Evolutionary conservation across 2,329 filamentous ascomycete species (phyloP).

Genomic region (Cercospora janseana): DNA sequence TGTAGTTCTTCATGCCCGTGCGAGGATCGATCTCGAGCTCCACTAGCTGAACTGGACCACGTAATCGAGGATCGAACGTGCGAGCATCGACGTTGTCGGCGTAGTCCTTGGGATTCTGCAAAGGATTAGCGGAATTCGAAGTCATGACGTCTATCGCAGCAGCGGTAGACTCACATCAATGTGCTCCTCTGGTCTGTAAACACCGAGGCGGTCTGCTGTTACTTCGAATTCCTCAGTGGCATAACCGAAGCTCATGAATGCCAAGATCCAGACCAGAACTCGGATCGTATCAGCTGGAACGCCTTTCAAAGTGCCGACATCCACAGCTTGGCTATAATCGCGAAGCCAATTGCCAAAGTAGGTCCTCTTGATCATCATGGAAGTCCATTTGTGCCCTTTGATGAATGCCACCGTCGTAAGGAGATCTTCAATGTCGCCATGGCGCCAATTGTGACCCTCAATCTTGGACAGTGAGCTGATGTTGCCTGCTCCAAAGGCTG

Average conservation of each 20-base stretch:
- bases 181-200: slow-evolving; percentile 54
- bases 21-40: slow-evolving; percentile 47
- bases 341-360: slow-evolving; percentile 48
- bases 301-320: slow-evolving; percentile 54
- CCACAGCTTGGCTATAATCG: slow-evolving; percentile 56
- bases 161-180: too few species aligned
- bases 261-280: slow-evolving; percentile 55
- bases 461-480: slow-evolving; percentile 44
- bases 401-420: slow-evolving; percentile 47
- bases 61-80: slow-evolving; percentile 74
- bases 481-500: slow-evolving; percentile 51
- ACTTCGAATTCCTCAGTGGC: slow-evolving; percentile 58
- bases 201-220: slow-evolving; percentile 52
- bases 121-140: too few species aligned
- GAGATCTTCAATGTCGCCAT: slow-evolving; percentile 55
- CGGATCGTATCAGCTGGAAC: slow-evolving; percentile 55
- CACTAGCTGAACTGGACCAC: slow-evolving; percentile 64
- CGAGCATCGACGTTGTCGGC: slow-evolving; percentile 83
- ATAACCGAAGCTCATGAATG: slow-evolving; percentile 58
- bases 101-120: too few species aligned
- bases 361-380: slow-evolving; percentile 56
- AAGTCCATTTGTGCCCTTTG: slow-evolving; percentile 50
- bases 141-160: too few species aligned
- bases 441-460: slow-evolving; percentile 52
- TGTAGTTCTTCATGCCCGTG: slow-evolving; percentile 99